Evolutionary conservation across 164 flowering plant genomes (phyloP).

Genomic region (Echeveria elegans): DNA sequence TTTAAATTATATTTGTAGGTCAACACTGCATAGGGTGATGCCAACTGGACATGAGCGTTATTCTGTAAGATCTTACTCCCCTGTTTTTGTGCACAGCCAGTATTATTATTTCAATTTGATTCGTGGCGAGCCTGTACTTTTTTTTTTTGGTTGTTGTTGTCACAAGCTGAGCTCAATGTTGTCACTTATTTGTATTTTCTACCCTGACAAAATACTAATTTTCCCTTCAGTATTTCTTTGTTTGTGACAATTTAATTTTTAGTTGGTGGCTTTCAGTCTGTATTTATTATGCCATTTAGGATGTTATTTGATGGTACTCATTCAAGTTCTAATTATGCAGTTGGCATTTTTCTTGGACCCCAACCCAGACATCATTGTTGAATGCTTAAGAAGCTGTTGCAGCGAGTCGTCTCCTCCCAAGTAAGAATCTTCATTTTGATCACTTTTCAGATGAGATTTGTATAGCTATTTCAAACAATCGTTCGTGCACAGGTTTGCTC

Average conservation of each 20-base stretch:
- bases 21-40: constrained; percentile 81
- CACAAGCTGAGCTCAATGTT: not conserved
- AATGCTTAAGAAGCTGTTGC: constrained; percentile 75
- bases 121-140: not conserved
- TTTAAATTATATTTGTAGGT: constrained; percentile 40
- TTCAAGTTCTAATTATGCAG: constrained; percentile 26
- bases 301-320: not conserved
- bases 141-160: not conserved
- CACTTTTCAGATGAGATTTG: not conserved
- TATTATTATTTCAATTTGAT: not conserved
- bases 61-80: constrained; percentile 38
- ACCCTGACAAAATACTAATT: no score
- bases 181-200: not conserved
- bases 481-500: constrained; percentile 52
- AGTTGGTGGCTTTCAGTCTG: not conserved
- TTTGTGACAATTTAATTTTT: not conserved
- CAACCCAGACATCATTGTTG: constrained; percentile 49
- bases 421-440: constrained; percentile 18
- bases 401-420: constrained; percentile 67
- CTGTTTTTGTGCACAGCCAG: not conserved
- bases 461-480: no score
- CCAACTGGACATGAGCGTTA: constrained; percentile 62
- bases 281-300: not conserved
- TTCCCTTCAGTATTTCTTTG: no score
- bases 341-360: constrained; percentile 73